Evolutionary conservation across 1,284 basidiomycete species (phyloP).

Genomic region (Caloboletus firmus): DNA sequence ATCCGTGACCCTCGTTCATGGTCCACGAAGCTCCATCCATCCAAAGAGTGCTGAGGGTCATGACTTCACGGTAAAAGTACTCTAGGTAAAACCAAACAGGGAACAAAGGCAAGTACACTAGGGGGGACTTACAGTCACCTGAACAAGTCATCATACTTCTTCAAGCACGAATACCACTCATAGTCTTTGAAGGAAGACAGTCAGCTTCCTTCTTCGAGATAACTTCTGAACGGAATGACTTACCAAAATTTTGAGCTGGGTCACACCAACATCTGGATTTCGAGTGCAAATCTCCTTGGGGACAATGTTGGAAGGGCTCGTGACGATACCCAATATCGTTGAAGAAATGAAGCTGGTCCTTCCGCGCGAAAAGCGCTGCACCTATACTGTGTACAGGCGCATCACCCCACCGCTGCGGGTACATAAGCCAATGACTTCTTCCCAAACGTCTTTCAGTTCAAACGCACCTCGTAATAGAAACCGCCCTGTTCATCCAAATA

Average conservation of each 20-base stretch:
- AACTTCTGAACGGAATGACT: constrained; percentile 15
- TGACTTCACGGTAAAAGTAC: neutral
- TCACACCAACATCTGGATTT: constrained; percentile 73
- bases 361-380: constrained; percentile 76
- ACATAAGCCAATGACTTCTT: neutral
- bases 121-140: constrained; percentile 6
- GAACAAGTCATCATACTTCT: constrained; percentile 67
- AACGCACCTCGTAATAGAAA: constrained; percentile 81
- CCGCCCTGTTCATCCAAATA: constrained; percentile 83
- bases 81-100: neutral
- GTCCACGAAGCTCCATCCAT: neutral
- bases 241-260: constrained; percentile 61
- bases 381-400: constrained; percentile 89
- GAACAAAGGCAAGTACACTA: constrained; percentile 3
- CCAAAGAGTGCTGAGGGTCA: neutral
- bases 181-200: constrained; percentile 49
- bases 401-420: constrained; percentile 77
- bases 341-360: constrained; percentile 85
- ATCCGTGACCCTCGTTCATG: neutral
- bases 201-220: constrained; percentile 4
- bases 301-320: constrained; percentile 81
- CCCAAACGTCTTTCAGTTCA: neutral
- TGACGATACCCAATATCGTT: constrained; percentile 63
- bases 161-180: constrained; percentile 79
- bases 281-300: constrained; percentile 56